Base-by-base conservation (phyloP, 208 protist genomes). In the Trypanosoma brucei region DNA sequence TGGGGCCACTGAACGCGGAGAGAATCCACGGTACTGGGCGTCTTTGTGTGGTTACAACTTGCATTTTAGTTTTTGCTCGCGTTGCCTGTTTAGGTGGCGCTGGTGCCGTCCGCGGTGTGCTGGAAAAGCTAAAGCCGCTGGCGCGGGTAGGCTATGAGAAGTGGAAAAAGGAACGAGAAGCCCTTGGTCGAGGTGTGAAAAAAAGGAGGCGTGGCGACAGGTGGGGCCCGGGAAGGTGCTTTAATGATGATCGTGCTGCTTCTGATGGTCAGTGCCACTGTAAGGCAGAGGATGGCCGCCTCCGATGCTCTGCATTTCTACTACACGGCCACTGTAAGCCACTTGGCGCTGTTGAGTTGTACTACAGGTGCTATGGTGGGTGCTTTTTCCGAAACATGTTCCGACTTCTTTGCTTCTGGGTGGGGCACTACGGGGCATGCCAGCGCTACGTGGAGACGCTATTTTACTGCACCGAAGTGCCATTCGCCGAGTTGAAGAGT, bases 301-400 rank as follows among this genome's bases (percentile, higher is more conserved):
- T 31, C 13, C 66, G 76, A 5, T 84, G 78, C 44, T 31, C 49
- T 11, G 31, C 62, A 3, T 78, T 79, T 57, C 48, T 68, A 14
- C 36, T 65, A 2, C 83, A 79, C 65, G 87, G 87, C 48, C 68
- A 61, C 59, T 91, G 87, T 65, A 54, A 75, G 35, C 83, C 86
- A 6, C 55, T 54, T 30, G 78, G 72, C 69, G 78, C 75, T 42
- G 71, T 65, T 38, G 65, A 62, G n/a, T 55, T 73, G 22, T 94
- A 91, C 55, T 78, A 84, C 70, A 46, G 58, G 46, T 58, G 59
- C 42, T 83, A 78, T 62, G 87, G 87, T 31, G 80, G 81, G 39
- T 90, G 83, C 59, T 91, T 94, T 59, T 91, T 83, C 55, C 75
- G 83, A 30, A 91, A 88, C 72, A 79, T 90, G 55, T 92, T 94